Percentiles rank a stretch among this genome's conserved stretches.
Conservation (phyloP, 352 stramenopile species). For the Poterioochromonas sp. region DNA sequence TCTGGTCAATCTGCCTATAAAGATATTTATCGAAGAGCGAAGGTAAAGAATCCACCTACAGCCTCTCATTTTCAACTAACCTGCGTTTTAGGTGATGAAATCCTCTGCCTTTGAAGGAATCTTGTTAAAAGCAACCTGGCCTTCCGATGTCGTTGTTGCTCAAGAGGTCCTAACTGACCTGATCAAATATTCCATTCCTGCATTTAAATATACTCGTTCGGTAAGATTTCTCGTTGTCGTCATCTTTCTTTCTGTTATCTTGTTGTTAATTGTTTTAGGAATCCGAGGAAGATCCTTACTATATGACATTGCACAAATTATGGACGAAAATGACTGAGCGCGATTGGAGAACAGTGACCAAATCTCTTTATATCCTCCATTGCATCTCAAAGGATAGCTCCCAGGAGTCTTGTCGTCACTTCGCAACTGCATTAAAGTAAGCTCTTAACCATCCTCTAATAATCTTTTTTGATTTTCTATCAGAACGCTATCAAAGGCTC, state of each 20-base stretch:
- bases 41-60: background rate
- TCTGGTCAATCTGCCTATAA: slow-evolving; percentile 4
- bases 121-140: slow-evolving; percentile 27
- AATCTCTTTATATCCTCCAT: slow-evolving; percentile 27
- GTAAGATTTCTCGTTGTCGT: background rate
- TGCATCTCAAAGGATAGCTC: background rate
- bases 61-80: background rate
- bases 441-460: background rate
- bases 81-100: background rate
- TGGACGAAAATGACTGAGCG: slow-evolving; percentile 28
- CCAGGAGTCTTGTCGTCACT: background rate
- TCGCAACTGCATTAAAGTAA: slow-evolving; percentile 20
- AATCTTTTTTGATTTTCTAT: background rate
- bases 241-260: background rate
- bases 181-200: slow-evolving; percentile 24
- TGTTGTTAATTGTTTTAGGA: background rate
- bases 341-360: slow-evolving; percentile 23
- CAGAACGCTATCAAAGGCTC: background rate
- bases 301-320: slow-evolving; percentile 31
- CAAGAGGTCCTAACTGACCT: background rate
- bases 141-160: background rate
- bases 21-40: slow-evolving; percentile 10
- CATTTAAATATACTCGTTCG: slow-evolving; percentile 20
- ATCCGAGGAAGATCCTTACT: slow-evolving; percentile 23
- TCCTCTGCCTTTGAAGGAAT: slow-evolving; percentile 29